phyloP scores from a whole-genome alignment of 495 filamentous ascomycete species.

The Ramalina peruviana region DNA sequence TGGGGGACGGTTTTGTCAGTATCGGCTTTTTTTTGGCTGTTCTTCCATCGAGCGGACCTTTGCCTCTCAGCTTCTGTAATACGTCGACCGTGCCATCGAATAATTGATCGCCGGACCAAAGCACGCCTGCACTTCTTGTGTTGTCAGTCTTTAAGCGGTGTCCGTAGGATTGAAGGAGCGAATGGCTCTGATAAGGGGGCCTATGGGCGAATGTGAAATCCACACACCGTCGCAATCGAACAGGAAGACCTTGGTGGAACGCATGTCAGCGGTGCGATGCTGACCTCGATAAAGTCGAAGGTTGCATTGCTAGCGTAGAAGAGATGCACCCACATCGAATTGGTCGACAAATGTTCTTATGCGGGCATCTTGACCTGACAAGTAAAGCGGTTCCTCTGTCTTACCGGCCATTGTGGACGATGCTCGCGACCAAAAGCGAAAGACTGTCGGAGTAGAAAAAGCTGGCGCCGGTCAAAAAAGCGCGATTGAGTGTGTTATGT shows the following conservation, averaged over 20 bases:
- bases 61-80: constrained; percentile 60
- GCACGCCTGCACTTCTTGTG: constrained; percentile 52
- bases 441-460: not conserved
- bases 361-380: constrained; percentile 62
- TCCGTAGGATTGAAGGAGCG: not conserved
- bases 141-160: constrained; percentile 17
- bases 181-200: not conserved
- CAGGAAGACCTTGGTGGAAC: constrained; percentile 59
- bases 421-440: not conserved
- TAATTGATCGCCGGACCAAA: constrained; percentile 88
- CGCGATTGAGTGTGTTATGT: no score
- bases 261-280: not conserved
- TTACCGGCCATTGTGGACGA: not conserved
- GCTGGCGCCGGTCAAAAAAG: not conserved
- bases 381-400: constrained; percentile 43
- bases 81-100: constrained; percentile 77
- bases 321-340: constrained; percentile 66
- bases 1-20: not conserved
- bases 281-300: not conserved
- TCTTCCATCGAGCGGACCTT: constrained; percentile 37
- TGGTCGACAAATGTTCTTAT: constrained; percentile 72
- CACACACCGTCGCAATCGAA: constrained; percentile 91
- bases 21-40: not conserved
- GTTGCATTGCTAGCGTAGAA: not conserved
- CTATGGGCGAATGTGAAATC: constrained; percentile 6